Evolutionary conservation across 352 stramenopile species (phyloP).

Genomic region (Phytophthora foliorum): DNA sequence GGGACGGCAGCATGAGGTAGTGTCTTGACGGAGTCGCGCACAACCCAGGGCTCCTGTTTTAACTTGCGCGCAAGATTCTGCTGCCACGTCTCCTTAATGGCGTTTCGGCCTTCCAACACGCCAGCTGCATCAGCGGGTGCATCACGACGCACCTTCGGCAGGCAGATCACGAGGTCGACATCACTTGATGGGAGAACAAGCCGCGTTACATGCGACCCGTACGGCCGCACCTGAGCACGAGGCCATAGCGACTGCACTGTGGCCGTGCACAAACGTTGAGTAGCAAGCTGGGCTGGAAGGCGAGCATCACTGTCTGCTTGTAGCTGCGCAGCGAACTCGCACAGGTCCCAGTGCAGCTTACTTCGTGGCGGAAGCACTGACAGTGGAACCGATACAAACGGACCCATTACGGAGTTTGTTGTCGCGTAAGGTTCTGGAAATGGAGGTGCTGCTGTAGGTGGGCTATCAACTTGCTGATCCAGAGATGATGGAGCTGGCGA

Average conservation of each 20-base stretch:
- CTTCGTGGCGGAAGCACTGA: conserved; percentile 85
- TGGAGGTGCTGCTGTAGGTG: conserved; percentile 31
- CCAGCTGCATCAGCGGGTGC: conserved; percentile 95
- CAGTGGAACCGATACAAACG: conserved; percentile 87
- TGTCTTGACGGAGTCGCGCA: conserved; percentile 96
- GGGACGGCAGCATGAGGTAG: conserved; percentile 97
- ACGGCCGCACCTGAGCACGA: conserved; percentile 96
- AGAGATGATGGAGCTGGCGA: conserved; percentile 47
- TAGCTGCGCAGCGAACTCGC: conserved; percentile 84
- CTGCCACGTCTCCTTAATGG: conserved; percentile 98
- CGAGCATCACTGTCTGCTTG: conserved; percentile 78
- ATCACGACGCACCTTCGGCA: conserved; percentile 97
- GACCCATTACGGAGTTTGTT: conserved; percentile 65
- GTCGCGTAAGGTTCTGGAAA: conserved; percentile 56
- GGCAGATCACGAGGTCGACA: conserved; percentile 97
- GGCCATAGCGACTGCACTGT: conserved; percentile 94
- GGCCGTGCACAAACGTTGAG: conserved; percentile 79
- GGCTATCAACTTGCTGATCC: conserved; percentile 34
- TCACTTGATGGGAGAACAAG: conserved; percentile 97
- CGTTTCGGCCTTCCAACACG: conserved; percentile 97
- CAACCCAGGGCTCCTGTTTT: conserved; percentile 93
- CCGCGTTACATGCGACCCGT: conserved; percentile 97
- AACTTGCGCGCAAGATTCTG: conserved; percentile 97
- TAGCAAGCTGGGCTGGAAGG: conserved; percentile 78
- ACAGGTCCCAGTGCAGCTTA: conserved; percentile 91